Percentiles rank a stretch among this genome's conserved stretches.
These are phyloP conservation scores for Mycena venus DNA, from an alignment of 768 basidiomycete genomes.

Conservation along the genomic window DNA sequence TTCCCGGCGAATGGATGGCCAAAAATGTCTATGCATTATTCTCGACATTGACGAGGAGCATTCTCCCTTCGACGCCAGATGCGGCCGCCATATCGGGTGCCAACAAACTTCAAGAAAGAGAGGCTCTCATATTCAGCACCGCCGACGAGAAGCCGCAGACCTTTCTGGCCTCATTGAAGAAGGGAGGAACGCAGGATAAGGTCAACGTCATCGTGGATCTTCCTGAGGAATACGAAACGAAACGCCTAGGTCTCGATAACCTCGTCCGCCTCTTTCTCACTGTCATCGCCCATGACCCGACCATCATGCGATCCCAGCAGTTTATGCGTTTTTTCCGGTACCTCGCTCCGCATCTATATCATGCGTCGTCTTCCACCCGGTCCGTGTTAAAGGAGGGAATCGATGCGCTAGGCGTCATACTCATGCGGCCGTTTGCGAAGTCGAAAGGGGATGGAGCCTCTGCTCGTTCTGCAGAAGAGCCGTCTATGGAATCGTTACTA, in stretches of 20 bases:
- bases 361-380: conserved; percentile 66
- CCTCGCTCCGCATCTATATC: conserved; percentile 69
- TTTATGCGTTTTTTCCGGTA: conserved; percentile 75
- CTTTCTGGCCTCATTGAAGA: conserved; percentile 68
- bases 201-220: conserved; percentile 58
- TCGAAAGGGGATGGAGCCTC: conserved; percentile 55
- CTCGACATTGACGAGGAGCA: conserved; percentile 64
- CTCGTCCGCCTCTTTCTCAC: conserved; percentile 81
- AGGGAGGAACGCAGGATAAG: conserved; percentile 56
- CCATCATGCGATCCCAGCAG: conserved; percentile 74
- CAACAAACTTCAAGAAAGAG: conserved; percentile 76
- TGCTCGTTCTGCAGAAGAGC: conserved; percentile 46
- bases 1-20: conserved; percentile 66
- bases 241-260: conserved; percentile 70
- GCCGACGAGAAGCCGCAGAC: conserved; percentile 83
- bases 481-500: conserved; percentile 35
- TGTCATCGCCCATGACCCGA: conserved; percentile 82
- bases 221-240: conserved; percentile 72
- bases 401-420: conserved; percentile 71
- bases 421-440: conserved; percentile 61
- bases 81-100: conserved; percentile 76
- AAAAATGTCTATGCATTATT: conserved; percentile 71
- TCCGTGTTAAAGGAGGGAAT: conserved; percentile 75
- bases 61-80: conserved; percentile 59
- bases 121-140: conserved; percentile 75